Conservation (phyloP, 2,329 filamentous ascomycete species). For the Fusarium subglutinans region DNA sequence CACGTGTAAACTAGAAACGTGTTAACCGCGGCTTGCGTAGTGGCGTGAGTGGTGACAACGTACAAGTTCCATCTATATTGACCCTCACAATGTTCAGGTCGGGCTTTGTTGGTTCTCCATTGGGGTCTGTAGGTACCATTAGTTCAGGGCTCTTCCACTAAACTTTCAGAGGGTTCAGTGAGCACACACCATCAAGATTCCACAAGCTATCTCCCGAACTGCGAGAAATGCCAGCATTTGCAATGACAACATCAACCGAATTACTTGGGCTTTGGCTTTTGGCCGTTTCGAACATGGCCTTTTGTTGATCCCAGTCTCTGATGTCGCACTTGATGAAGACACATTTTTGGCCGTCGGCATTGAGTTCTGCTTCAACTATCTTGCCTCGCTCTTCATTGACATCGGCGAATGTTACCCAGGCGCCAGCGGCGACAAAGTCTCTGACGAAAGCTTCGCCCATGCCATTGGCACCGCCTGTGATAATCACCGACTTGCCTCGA, state of each 20-base stretch:
- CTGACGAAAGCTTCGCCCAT: slow-evolving; percentile 51
- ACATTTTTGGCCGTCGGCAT: slow-evolving; percentile 31
- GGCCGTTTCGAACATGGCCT: slow-evolving; percentile 52
- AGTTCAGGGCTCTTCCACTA: background rate
- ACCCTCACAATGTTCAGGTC: slow-evolving; percentile 53
- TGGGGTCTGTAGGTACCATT: background rate
- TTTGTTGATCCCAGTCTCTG: slow-evolving; percentile 54
- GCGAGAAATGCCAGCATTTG: slow-evolving; percentile 56
- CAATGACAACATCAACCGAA: slow-evolving; percentile 57
- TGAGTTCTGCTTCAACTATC: slow-evolving; percentile 46
- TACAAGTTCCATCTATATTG: slow-evolving; percentile 50
- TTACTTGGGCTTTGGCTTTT: slow-evolving; percentile 48
- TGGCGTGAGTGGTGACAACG: no score
- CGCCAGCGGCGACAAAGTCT: slow-evolving; percentile 49
- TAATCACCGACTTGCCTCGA: slow-evolving; percentile 56
- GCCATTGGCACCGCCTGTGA: slow-evolving; percentile 58
- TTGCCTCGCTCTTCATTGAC: slow-evolving; percentile 47
- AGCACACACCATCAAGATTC: slow-evolving; percentile 47
- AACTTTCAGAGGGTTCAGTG: no score
- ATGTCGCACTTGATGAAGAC: slow-evolving; percentile 55
- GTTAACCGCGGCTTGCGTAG: rapidly evolving
- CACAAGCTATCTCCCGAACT: slow-evolving; percentile 50
- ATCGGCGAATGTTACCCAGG: slow-evolving; percentile 54
- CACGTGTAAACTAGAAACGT: slow-evolving; percentile 50
- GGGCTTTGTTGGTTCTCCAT: slow-evolving; percentile 47